A percentile compares a stretch with the other conserved stretches of the same genome.
phyloP scores from a whole-genome alignment of 441 rosid genomes.

The Eutrema salsugineum region DNA sequence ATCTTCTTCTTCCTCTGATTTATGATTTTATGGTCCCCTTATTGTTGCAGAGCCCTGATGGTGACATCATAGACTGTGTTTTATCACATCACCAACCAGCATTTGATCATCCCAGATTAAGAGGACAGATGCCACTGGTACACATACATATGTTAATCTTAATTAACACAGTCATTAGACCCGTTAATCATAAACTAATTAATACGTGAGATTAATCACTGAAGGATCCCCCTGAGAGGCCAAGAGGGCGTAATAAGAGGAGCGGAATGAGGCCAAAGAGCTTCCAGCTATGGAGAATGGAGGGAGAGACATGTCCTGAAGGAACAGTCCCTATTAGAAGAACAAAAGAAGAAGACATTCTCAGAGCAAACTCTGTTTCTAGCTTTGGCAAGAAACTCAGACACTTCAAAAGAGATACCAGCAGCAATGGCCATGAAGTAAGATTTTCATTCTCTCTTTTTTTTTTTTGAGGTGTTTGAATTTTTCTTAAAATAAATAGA shows the following conservation, averaged over 20 bases:
- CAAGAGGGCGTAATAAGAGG: slow-evolving; percentile 46
- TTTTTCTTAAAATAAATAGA: not conserved
- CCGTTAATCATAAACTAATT: slow-evolving; percentile 2
- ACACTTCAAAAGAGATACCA: slow-evolving; percentile 71
- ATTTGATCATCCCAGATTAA: slow-evolving; percentile 79
- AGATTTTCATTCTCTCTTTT: not conserved
- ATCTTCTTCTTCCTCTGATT: not conserved
- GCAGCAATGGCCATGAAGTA: slow-evolving; percentile 91
- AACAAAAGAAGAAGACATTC: slow-evolving; percentile 72
- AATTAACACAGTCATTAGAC: slow-evolving; percentile 30
- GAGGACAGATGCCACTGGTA: slow-evolving; percentile 83
- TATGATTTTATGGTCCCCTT: slow-evolving; percentile 13
- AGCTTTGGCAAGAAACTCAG: slow-evolving; percentile 70
- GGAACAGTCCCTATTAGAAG: slow-evolving; percentile 92
- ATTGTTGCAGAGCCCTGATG: slow-evolving; percentile 75
- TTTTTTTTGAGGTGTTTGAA: not conserved
- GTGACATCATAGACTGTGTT: slow-evolving; percentile 89
- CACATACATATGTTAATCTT: not conserved
- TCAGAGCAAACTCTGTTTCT: slow-evolving; percentile 63
- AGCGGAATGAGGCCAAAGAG: slow-evolving; percentile 34
- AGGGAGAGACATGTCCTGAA: slow-evolving; percentile 80
- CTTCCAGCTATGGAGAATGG: slow-evolving; percentile 72
- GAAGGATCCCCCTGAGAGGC: slow-evolving; percentile 87
- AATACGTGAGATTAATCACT: not conserved
- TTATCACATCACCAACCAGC: slow-evolving; percentile 73